These are phyloP conservation scores for Murraya paniculata DNA, from an alignment of 345 rosid genomes.

Conservation along the genomic window DNA sequence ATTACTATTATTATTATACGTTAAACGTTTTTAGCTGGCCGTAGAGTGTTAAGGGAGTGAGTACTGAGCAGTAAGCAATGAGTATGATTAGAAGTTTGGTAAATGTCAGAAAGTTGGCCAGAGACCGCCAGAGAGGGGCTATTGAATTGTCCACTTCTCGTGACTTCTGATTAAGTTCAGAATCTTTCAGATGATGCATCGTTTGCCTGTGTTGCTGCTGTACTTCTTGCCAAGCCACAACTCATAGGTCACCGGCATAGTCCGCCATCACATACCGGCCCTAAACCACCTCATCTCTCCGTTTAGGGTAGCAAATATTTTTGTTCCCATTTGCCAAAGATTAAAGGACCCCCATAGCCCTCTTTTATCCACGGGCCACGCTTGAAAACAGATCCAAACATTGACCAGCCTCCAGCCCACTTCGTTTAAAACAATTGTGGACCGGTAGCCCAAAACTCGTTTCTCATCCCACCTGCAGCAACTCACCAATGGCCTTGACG, in stretches of 20 bases:
- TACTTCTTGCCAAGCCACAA: background rate
- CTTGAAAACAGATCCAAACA: no score
- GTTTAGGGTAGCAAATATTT: background rate
- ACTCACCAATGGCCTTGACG: no score
- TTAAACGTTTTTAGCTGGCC: background rate
- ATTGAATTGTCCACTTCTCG: slow-evolving; percentile 16
- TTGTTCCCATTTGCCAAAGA: no score
- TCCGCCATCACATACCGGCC: background rate
- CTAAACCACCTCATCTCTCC: background rate
- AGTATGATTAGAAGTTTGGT: slow-evolving; percentile 6
- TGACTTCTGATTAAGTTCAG: slow-evolving; percentile 6
- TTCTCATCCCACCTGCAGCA: no score
- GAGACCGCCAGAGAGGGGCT: no score
- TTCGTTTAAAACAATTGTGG: no score
- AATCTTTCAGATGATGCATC: slow-evolving; percentile 8
- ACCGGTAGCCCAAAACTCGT: no score
- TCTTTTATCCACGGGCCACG: no score
- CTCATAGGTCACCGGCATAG: no score
- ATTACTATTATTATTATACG: no score
- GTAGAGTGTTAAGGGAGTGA: background rate
- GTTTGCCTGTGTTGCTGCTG: background rate
- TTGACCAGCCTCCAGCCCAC: no score
- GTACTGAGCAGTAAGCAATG: background rate
- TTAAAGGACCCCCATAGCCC: no score
- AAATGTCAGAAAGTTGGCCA: slow-evolving; percentile 3